Evolutionary conservation across 2,329 filamentous ascomycete species (phyloP).

Genomic region (Ustulina deusta): DNA sequence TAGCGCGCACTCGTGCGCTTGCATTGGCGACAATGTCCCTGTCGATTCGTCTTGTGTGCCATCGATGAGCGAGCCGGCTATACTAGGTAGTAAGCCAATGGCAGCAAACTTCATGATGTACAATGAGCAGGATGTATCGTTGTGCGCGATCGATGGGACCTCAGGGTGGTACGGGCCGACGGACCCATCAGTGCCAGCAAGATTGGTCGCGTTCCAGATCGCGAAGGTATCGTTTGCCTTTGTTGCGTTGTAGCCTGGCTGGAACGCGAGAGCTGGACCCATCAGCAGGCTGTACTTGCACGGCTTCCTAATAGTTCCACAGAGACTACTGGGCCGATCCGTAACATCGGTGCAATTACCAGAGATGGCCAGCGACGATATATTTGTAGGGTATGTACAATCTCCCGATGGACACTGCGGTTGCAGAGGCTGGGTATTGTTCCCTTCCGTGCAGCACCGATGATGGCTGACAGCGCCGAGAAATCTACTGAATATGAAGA

Average conservation of each 20-base stretch:
- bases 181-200: neutral
- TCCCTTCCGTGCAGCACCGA: no score
- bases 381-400: no score
- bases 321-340: no score
- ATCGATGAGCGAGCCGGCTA: neutral
- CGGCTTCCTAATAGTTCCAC: no score
- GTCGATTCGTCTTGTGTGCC: neutral
- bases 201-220: neutral
- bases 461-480: no score
- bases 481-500: no score
- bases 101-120: slow-evolving; percentile 10
- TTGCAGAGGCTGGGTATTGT: no score
- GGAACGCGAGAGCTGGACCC: slow-evolving; percentile 13
- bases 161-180: neutral
- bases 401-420: no score
- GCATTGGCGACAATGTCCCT: neutral
- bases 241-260: neutral
- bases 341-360: no score
- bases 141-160: neutral
- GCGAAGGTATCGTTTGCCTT: neutral
- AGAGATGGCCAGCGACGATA: no score
- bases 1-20: neutral
- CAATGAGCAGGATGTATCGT: slow-evolving; percentile 1
- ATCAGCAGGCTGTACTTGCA: no score
- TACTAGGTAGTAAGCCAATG: slow-evolving; percentile 3